Conservation (phyloP, 1,139 yeast genomes). For the Geotrichum klebahnii region DNA sequence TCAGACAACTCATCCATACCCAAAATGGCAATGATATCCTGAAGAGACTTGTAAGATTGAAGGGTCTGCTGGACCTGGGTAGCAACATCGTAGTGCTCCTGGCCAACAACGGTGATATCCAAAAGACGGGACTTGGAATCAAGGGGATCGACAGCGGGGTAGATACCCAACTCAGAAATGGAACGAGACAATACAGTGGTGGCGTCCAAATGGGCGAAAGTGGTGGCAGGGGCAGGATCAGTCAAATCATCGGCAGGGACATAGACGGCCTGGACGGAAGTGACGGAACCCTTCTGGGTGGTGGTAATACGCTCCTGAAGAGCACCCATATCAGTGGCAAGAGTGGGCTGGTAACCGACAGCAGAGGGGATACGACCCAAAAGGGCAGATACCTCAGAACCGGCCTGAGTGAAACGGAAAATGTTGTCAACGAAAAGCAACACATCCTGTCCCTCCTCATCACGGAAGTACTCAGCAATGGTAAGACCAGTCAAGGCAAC, state of each 20-base stretch:
- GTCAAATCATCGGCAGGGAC: constrained; percentile 99
- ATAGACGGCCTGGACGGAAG: constrained; percentile 99
- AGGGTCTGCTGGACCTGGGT: constrained; percentile 93
- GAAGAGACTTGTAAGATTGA: constrained; percentile 99
- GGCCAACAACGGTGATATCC: constrained; percentile 95
- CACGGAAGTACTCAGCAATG: constrained; percentile 99
- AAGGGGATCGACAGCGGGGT: constrained; percentile 99
- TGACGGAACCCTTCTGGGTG: constrained; percentile 99
- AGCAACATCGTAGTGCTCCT: constrained; percentile 97
- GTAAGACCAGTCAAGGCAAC: constrained; percentile 99
- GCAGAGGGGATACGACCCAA: constrained; percentile 99
- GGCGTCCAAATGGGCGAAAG: constrained; percentile 99
- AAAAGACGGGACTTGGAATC: constrained; percentile 98
- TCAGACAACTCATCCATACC: constrained; percentile 99
- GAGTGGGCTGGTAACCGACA: constrained; percentile 99
- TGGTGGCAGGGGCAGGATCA: constrained; percentile 99
- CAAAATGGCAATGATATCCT: constrained; percentile 99
- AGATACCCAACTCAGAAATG: constrained; percentile 99
- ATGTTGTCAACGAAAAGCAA: constrained; percentile 98
- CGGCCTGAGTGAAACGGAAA: constrained; percentile 99
- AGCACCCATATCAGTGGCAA: constrained; percentile 99
- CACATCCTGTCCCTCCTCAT: constrained; percentile 99
- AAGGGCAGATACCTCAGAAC: constrained; percentile 99
- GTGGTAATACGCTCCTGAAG: constrained; percentile 99
- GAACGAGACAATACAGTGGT: constrained; percentile 99